These are phyloP conservation scores for Letharia columbiana DNA, from an alignment of 495 filamentous ascomycete species.

Conservation along the genomic window DNA sequence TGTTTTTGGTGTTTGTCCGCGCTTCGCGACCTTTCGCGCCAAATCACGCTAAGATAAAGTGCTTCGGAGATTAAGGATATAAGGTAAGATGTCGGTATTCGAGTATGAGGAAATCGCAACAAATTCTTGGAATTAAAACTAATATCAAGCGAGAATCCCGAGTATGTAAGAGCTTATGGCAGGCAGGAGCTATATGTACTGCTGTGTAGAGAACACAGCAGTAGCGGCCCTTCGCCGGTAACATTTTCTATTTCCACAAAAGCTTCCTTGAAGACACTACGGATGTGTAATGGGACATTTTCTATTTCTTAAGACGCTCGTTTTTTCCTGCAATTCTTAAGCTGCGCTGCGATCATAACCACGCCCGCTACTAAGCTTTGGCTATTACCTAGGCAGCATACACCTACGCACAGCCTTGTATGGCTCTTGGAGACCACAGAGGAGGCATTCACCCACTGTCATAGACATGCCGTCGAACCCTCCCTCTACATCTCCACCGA, in stretches of 20 bases:
- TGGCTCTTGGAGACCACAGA: not conserved
- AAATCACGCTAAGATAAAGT: conserved; percentile 16
- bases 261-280: not conserved
- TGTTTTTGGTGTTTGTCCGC: not conserved
- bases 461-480: not conserved
- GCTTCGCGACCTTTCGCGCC: conserved; percentile 9
- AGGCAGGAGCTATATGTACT: not conserved
- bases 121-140: too few species aligned
- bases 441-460: not conserved
- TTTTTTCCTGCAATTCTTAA: not conserved
- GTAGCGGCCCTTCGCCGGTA: not conserved
- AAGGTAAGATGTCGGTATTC: not conserved
- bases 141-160: too few species aligned
- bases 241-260: not conserved
- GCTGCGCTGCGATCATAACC: not conserved
- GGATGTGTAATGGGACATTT: not conserved
- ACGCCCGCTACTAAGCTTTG: not conserved
- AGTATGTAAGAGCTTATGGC: not conserved
- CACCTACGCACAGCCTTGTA: not conserved
- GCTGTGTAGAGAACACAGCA: too few species aligned
- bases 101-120: not conserved
- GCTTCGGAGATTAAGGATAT: not conserved
- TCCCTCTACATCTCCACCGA: not conserved
- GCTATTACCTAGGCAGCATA: not conserved
- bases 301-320: not conserved